A percentile compares a stretch with the other conserved stretches of the same genome.
phyloP scores from a whole-genome alignment of 768 basidiomycete species.

The Suillus weaverae region DNA sequence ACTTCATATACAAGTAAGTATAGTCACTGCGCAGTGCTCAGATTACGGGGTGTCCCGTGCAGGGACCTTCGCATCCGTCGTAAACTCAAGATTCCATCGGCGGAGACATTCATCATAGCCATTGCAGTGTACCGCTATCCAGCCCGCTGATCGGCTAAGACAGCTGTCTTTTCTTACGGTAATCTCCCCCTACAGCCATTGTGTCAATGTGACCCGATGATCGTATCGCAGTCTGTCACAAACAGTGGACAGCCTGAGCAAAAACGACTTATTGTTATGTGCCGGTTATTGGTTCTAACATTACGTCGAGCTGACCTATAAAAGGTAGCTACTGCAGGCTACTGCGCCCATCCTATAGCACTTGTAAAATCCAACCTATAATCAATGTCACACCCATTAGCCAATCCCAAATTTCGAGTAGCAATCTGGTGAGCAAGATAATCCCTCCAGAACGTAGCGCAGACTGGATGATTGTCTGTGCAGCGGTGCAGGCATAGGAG shows the following conservation, averaged over 20 bases:
- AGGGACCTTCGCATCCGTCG: no score
- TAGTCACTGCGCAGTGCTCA: no score
- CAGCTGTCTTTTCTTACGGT: neutral
- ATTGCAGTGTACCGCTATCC: neutral
- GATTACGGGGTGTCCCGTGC: no score
- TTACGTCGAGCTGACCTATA: neutral
- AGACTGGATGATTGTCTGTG: neutral
- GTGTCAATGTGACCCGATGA: neutral
- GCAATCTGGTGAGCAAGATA: conserved; percentile 10
- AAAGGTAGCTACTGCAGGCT: neutral
- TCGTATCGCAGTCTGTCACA: neutral
- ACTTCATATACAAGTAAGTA: no score
- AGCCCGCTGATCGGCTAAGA: neutral
- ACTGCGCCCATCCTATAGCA: neutral
- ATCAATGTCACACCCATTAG: conserved; percentile 10
- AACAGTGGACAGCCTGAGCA: neutral
- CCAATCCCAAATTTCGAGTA: conserved; percentile 10
- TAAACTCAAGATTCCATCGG: neutral
- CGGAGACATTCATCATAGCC: neutral
- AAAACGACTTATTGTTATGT: neutral
- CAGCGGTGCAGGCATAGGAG: conserved; percentile 34
- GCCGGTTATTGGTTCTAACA: neutral
- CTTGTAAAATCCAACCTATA: neutral
- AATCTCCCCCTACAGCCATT: neutral
- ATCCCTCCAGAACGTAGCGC: neutral